Percentiles rank a stretch among this genome's conserved stretches.
Conservation (phyloP, 129 eudicot genomes). For the Apium graveolens region DNA sequence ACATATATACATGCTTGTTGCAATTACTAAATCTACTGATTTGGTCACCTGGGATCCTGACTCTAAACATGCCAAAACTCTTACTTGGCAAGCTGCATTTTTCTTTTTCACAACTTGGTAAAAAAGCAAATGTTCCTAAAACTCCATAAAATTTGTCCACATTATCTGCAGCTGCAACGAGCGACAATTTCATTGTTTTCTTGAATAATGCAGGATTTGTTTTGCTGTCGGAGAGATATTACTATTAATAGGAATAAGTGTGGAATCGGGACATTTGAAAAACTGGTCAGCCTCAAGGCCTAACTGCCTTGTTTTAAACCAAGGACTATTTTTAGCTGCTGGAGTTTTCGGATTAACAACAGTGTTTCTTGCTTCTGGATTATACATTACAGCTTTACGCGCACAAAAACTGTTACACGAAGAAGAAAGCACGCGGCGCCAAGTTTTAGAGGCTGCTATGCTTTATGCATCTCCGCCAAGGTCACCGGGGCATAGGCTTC, state of each 20-base stretch:
- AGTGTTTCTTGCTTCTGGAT: constrained; percentile 62
- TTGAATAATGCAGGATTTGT: constrained; percentile 39
- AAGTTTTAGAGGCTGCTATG: constrained; percentile 41
- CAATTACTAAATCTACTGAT: constrained; percentile 43
- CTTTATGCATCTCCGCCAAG: constrained; percentile 57
- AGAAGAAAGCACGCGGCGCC: constrained; percentile 29
- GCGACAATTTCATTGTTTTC: background rate
- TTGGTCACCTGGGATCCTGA: constrained; percentile 46
- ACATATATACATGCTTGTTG: constrained; percentile 53
- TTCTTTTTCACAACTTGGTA: constrained; percentile 91
- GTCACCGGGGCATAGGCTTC: constrained; percentile 24
- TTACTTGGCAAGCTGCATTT: constrained; percentile 82
- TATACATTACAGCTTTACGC: constrained; percentile 58
- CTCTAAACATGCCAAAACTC: constrained; percentile 42
- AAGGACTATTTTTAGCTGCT: constrained; percentile 65
- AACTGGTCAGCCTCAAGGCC: constrained; percentile 52
- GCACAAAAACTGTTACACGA: constrained; percentile 41
- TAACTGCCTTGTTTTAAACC: constrained; percentile 41
- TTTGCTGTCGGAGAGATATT: constrained; percentile 71
- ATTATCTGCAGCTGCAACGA: background rate
- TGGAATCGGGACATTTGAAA: constrained; percentile 78
- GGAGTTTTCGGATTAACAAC: constrained; percentile 64
- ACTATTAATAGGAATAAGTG: constrained; percentile 63
- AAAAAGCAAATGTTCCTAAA: background rate
- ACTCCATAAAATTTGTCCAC: background rate